Conservation (phyloP, 2,329 filamentous ascomycete species). For the Pseudovirgaria hyperparasitica region DNA sequence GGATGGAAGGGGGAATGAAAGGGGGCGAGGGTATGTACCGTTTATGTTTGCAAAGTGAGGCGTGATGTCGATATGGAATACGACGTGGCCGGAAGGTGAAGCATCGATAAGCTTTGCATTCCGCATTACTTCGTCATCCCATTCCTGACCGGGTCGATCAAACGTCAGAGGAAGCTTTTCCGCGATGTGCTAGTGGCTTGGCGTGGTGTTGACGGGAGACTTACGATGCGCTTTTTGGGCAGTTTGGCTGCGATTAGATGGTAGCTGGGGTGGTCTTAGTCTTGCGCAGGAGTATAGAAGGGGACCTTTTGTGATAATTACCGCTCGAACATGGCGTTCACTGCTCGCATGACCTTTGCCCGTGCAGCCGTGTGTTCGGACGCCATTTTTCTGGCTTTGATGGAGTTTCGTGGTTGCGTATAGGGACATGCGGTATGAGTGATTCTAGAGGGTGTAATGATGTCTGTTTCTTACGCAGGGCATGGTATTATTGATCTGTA, state of each 20-base stretch:
- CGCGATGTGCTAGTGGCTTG: neutral
- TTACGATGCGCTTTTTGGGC: constrained; percentile 19
- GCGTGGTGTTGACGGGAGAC: constrained; percentile 2
- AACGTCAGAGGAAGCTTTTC: neutral
- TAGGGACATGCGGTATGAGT: too few species aligned
- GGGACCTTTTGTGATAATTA: constrained; percentile 1
- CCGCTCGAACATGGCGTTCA: constrained; percentile 23
- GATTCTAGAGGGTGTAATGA: too few species aligned
- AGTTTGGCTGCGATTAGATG: constrained; percentile 17
- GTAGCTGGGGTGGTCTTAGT: constrained; percentile 11
- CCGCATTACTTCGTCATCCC: constrained; percentile 24
- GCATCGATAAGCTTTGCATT: constrained; percentile 24
- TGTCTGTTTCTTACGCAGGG: too few species aligned
- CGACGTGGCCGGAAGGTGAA: constrained; percentile 19
- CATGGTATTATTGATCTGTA: too few species aligned
- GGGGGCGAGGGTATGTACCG: constrained; percentile 9
- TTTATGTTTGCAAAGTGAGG: constrained; percentile 27
- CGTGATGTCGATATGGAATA: constrained; percentile 20
- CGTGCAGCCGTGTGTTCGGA: constrained; percentile 10
- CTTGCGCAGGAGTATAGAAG: constrained; percentile 2
- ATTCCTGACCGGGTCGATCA: constrained; percentile 15
- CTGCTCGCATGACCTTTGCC: constrained; percentile 21
- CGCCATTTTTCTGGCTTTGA: too few species aligned
- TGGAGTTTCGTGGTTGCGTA: too few species aligned
- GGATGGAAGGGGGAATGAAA: neutral